Conservation (phyloP, 129 eudicot genomes). For the Flaveria trinervia region DNA sequence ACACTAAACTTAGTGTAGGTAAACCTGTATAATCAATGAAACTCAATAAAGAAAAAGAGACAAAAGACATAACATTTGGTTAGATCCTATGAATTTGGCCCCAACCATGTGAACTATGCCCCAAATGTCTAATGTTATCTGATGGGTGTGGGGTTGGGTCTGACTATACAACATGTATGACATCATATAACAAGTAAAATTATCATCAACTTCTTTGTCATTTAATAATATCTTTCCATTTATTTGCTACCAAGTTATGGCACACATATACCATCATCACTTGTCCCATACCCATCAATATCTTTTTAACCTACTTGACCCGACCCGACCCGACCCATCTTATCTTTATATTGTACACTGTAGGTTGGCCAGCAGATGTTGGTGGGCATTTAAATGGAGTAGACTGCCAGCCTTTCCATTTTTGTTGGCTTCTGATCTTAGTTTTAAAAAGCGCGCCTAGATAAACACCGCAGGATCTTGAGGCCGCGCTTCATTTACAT, state of each 20-base stretch:
- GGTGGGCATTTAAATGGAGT: constrained; percentile 36
- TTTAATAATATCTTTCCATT: constrained; percentile 20
- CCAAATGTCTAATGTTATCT: not conserved
- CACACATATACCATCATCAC: constrained; percentile 6
- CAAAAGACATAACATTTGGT: not conserved
- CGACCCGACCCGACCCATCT: not conserved
- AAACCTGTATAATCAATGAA: constrained; percentile 30
- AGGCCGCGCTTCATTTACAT: too few species aligned
- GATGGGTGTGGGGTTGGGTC: constrained; percentile 26
- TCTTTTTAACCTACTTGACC: not conserved
- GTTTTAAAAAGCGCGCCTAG: too few species aligned
- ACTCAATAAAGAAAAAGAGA: constrained; percentile 3
- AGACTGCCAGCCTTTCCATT: constrained; percentile 25
- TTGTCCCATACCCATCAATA: not conserved
- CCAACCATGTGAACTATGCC: constrained; percentile 7
- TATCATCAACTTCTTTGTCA: constrained; percentile 1
- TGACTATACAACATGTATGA: constrained; percentile 21
- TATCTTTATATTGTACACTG: constrained; percentile 3
- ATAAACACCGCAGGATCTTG: too few species aligned
- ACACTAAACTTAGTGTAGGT: constrained; percentile 38
- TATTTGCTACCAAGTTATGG: constrained; percentile 21
- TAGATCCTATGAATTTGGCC: not conserved
- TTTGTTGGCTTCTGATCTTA: not conserved
- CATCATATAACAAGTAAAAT: constrained; percentile 12
- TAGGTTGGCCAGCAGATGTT: constrained; percentile 29